Percentiles rank a stretch among this genome's conserved stretches.
phyloP scores from a whole-genome alignment of 2,329 filamentous ascomycete genomes.

The Penicillium expansum region DNA sequence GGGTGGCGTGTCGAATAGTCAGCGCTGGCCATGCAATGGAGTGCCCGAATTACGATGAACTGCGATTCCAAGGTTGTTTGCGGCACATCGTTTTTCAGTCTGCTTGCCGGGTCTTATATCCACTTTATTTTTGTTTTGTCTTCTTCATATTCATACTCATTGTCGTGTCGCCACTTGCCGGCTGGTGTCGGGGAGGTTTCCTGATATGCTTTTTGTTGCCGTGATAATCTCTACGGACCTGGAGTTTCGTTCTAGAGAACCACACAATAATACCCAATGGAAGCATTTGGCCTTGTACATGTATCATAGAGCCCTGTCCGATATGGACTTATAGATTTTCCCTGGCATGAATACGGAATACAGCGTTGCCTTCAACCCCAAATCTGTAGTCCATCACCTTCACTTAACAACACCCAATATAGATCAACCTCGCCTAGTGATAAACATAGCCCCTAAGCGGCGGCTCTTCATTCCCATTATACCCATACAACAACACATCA shows the following conservation, averaged over 20 bases:
- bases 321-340: background rate
- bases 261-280: slow-evolving; percentile 24
- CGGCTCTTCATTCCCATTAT: background rate
- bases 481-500: slow-evolving; percentile 1
- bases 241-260: slow-evolving; percentile 16
- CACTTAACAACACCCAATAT: too few species aligned
- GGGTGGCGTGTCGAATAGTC: background rate
- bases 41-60: slow-evolving; percentile 22
- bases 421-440: too few species aligned
- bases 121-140: slow-evolving; percentile 11
- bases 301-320: background rate
- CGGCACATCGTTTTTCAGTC: slow-evolving; percentile 11
- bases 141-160: slow-evolving; percentile 8
- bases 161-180: background rate
- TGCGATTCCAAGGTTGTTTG: slow-evolving; percentile 13
- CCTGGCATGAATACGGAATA: background rate
- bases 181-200: slow-evolving; percentile 9
- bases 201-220: slow-evolving; percentile 11
- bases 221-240: slow-evolving; percentile 6
- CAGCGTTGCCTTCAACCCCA: background rate
- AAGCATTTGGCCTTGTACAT: slow-evolving; percentile 17
- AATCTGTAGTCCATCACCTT: background rate
- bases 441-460: background rate
- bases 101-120: slow-evolving; percentile 21
- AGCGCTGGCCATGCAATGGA: slow-evolving; percentile 12